phyloP scores from a whole-genome alignment of 225 moss, liverwort and hornwort genomes.

The Anthoceros angustus region DNA sequence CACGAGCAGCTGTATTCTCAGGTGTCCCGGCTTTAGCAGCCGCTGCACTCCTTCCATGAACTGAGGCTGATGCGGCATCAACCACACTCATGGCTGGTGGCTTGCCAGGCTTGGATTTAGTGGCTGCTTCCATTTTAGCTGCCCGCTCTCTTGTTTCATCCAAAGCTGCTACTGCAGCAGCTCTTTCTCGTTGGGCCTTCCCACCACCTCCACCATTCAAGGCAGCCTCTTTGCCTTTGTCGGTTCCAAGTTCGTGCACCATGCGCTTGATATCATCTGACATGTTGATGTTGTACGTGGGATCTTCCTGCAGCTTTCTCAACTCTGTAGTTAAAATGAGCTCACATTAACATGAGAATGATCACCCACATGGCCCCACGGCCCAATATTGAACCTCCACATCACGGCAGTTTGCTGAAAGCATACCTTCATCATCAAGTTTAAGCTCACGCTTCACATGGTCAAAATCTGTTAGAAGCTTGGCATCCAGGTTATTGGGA shows the following conservation, averaged over 20 bases:
- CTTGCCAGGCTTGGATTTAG: conserved; percentile 29
- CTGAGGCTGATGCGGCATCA: conserved; percentile 95
- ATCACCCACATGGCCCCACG: background rate
- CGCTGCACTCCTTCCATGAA: conserved; percentile 89
- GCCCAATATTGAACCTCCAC: background rate
- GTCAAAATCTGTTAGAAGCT: conserved; percentile 72
- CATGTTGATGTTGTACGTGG: conserved; percentile 83
- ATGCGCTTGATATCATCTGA: conserved; percentile 86
- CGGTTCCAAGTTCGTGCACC: conserved; percentile 71
- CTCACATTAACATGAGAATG: background rate
- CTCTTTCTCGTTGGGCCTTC: conserved; percentile 76
- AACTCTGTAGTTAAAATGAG: conserved; percentile 26
- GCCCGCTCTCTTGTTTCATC: conserved; percentile 48
- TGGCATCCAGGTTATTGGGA: conserved; percentile 70
- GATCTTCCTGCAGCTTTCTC: conserved; percentile 51
- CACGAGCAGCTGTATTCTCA: conserved; percentile 85
- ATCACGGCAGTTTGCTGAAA: background rate
- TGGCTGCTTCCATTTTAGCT: conserved; percentile 22
- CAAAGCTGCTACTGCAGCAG: conserved; percentile 54
- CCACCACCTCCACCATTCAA: conserved; percentile 75
- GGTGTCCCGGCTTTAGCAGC: conserved; percentile 65
- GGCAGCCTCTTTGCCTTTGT: conserved; percentile 61
- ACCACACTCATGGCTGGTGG: conserved; percentile 56
- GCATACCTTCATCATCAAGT: conserved; percentile 60
- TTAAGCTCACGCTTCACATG: conserved; percentile 71